Base-by-base conservation (phyloP, 352 stramenopile species). In the Pythium folliculosum region DNA sequence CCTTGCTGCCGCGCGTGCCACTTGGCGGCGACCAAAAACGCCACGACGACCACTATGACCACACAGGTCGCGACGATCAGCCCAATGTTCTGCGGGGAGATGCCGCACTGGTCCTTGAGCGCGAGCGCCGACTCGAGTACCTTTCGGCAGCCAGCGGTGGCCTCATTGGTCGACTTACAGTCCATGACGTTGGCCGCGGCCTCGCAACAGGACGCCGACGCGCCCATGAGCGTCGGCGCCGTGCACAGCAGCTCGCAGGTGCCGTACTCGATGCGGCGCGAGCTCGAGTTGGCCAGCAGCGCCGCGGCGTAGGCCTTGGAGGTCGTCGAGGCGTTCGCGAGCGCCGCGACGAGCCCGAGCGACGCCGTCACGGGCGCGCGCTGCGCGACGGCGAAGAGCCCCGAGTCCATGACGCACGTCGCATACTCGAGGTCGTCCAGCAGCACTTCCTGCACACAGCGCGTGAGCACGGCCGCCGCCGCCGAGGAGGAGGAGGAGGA, bases 341-440 rank as follows among this genome's bases (percentile, higher is more conserved):
- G 63, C 30, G 63, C 54, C 22, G 44, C 44, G 22, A 43, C 25
- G 30, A 70, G 63, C 22, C 47, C 63, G 5, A 30, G 21, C 21
- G 55, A 89, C 64, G 67, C 78, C 38, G 21, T 35, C 12, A n/a
- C 14, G 16, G 44, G 25, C 47, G 45, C 10, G 13, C 22, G 23
- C 35, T 53, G 49, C 3, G 60, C 35, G 49, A 53, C 40, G 44
- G 44, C 30, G 25, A 64, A 86, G 53, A 90, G 75, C 48, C 81
- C 81, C 19, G 80, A 80, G 68, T 90, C 88, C 77, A 88, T 88
- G 58, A 90, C 58, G 66, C 81, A 90, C 30, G 78, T 69, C 45
- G 78, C 80, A 63, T 90, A 90, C 48, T 73, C 50, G 63, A 71
- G 64, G 66, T 90, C 82, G 23, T 77, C 61, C 9, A 67, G 27